Evolutionary conservation across 225 moss, liverwort and hornwort species (phyloP), one percentile per base, ranked within the genome.

Genomic region (Marchantia paleacea): DNA sequence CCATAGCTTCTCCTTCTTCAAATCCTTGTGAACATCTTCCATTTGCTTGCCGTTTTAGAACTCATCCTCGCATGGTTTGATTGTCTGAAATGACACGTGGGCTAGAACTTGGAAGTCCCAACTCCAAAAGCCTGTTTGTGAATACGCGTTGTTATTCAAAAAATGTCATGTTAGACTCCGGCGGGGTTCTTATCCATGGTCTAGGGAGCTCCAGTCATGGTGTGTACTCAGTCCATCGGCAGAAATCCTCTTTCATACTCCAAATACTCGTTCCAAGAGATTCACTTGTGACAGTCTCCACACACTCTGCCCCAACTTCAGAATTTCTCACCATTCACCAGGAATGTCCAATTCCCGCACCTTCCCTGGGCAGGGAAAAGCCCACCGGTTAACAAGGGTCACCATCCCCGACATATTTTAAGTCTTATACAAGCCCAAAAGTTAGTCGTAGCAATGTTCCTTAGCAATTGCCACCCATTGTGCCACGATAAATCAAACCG

Each of bases 41-140:
- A n/a, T n/a, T n/a, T n/a, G n/a, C n/a, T n/a, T n/a, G n/a, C n/a
- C n/a, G n/a, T n/a, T n/a, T n/a, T n/a, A n/a, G n/a, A n/a, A n/a
- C n/a, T n/a, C n/a, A n/a, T n/a, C n/a, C n/a, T n/a, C n/a, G 66
- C 95, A 90, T 83, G 87, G 83, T 77, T 92, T 93, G 53, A 99
- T 83, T 75, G 81, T 89, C 88, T 91, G 92, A 78, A 99, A 99
- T 51, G 97, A 95, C 69, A 99, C 85, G 94, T 91, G 97, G 51
- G 93, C 88, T 8, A 95, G 90, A 78, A 82, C 92, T 95, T 55
- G 99, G 99, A 72, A 90, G 89, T 87, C 99, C 92, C 10, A 99
- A 91, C 81, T 99, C 93, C 74, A 90, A 89, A 52, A 95, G 89
- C 51, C 91, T 91, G 83, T 94, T 86, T 6, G 95, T 94, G 72